Evolutionary conservation across 1,284 basidiomycete genomes (phyloP).

Genomic region (Anthracocystis panici-leucophaei): DNA sequence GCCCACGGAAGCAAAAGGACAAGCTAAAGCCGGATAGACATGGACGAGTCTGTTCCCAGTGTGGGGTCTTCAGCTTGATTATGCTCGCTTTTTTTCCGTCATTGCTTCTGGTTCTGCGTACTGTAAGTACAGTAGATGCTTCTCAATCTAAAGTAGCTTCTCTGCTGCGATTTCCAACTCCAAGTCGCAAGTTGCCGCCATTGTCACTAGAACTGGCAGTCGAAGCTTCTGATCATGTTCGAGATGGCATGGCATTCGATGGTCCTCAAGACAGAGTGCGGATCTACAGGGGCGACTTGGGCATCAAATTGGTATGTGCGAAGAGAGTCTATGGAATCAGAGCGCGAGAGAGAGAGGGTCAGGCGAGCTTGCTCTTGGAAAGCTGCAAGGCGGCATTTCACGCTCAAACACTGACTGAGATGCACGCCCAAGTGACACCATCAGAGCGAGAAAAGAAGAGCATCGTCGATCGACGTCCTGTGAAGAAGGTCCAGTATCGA

Average conservation of each 20-base stretch:
- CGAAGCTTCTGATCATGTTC: too few relatives aligned
- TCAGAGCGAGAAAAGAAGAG: background rate
- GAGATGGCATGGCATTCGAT: background rate
- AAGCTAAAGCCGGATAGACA: conserved; percentile 5
- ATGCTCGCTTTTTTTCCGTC: conserved; percentile 28
- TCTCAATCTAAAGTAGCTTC: background rate
- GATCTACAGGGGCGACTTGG: conserved; percentile 3
- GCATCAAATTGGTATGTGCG: background rate
- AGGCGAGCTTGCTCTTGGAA: background rate
- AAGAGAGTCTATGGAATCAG: conserved; percentile 1
- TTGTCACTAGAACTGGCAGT: too few relatives aligned
- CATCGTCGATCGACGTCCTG: conserved; percentile 10
- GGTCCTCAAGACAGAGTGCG: background rate
- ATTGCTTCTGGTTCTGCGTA: background rate
- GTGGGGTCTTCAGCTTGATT: conserved; percentile 30
- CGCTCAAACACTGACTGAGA: background rate
- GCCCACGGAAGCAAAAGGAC: conserved; percentile 7
- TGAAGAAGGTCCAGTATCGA: conserved; percentile 4
- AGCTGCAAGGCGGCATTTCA: conserved; percentile 2
- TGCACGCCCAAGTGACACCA: background rate
- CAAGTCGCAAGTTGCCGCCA: too few relatives aligned
- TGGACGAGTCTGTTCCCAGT: background rate
- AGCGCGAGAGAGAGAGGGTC: background rate
- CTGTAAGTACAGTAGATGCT: background rate
- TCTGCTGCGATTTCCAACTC: too few relatives aligned